phyloP scores from a whole-genome alignment of 345 rosid species.

The Sisymbrium altissimum region DNA sequence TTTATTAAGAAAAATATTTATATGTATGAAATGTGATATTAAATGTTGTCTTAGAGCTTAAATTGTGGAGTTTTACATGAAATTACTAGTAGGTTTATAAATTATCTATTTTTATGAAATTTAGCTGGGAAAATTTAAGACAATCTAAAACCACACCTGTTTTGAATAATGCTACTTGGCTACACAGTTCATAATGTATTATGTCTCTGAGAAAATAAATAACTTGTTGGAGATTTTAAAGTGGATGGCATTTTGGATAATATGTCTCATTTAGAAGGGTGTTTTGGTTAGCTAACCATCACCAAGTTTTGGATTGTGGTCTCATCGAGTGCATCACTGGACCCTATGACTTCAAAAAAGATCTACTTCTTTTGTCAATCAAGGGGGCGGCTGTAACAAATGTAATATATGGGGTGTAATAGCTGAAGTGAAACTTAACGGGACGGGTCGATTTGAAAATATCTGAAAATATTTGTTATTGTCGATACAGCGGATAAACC shows the following conservation, averaged over 20 bases:
- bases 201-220: neutral
- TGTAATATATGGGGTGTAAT: neutral
- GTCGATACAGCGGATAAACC: neutral
- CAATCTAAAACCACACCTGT: neutral
- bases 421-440: neutral
- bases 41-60: neutral
- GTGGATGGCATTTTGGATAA: slow-evolving; percentile 15
- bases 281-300: neutral
- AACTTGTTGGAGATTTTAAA: slow-evolving; percentile 10
- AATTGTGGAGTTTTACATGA: neutral
- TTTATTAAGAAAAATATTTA: neutral
- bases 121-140: neutral
- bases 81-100: neutral
- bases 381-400: slow-evolving; percentile 16
- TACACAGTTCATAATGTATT: neutral
- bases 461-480: neutral
- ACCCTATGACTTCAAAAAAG: neutral
- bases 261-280: neutral
- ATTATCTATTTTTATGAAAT: neutral
- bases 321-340: slow-evolving; percentile 19
- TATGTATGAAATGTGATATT: neutral
- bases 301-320: slow-evolving; percentile 20
- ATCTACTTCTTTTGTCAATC: slow-evolving; percentile 7
- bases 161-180: neutral
- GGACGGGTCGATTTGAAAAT: slow-evolving; percentile 17